These are phyloP conservation scores for Nelumbo lutea DNA, from an alignment of 164 flowering plant species.

Conservation along the genomic window DNA sequence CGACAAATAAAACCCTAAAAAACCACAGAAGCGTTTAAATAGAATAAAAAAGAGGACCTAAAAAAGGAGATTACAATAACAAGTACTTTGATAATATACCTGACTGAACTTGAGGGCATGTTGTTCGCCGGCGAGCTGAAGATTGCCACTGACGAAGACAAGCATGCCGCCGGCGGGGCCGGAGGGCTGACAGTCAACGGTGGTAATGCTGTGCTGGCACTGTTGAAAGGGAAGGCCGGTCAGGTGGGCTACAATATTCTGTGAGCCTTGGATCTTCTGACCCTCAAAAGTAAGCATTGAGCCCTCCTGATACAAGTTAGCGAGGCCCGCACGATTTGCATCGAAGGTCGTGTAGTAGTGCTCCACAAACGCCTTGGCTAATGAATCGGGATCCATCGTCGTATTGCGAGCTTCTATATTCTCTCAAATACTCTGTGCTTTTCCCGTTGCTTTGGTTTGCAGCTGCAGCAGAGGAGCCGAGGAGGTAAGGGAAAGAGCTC, in stretches of 20 bases:
- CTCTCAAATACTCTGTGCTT: neutral
- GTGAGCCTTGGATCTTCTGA: slow-evolving; percentile 71
- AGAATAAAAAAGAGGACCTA: neutral
- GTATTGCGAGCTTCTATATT: neutral
- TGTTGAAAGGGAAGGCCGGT: slow-evolving; percentile 71
- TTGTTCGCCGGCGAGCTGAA: slow-evolving; percentile 77
- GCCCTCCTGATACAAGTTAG: slow-evolving; percentile 56
- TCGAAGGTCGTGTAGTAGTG: slow-evolving; percentile 90
- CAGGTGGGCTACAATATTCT: slow-evolving; percentile 62
- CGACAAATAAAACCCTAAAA: neutral
- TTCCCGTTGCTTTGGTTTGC: slow-evolving; percentile 1
- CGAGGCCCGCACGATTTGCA: slow-evolving; percentile 51
- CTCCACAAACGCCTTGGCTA: slow-evolving; percentile 81
- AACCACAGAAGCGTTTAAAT: neutral
- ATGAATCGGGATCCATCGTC: slow-evolving; percentile 71
- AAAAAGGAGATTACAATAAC: neutral
- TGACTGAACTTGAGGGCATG: slow-evolving; percentile 91
- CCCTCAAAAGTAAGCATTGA: slow-evolving; percentile 92
- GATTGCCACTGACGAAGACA: slow-evolving; percentile 78
- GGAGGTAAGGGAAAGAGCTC: neutral
- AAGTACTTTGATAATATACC: slow-evolving; percentile 24
- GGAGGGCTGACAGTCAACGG: slow-evolving; percentile 89
- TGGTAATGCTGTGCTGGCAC: slow-evolving; percentile 70
- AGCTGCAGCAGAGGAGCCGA: neutral
- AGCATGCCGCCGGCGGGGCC: slow-evolving; percentile 78